A percentile compares a stretch with the other conserved stretches of the same genome.
phyloP scores from a whole-genome alignment of 441 rosid species.

The Euphorbia schlechtendalii region DNA sequence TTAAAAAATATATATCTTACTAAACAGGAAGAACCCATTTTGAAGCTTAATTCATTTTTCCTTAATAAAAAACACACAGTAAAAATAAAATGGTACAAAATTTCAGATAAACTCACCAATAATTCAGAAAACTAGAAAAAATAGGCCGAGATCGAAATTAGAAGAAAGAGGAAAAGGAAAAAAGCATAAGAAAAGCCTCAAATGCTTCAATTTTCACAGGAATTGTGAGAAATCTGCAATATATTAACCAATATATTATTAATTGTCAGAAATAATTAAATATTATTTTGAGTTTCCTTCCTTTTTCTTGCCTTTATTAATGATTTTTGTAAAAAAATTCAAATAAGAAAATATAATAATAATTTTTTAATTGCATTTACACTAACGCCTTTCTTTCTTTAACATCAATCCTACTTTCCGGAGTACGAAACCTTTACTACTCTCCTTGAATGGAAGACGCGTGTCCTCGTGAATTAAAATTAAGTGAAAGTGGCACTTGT shows the following conservation, averaged over 20 bases:
- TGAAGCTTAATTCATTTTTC: slow-evolving; percentile 9
- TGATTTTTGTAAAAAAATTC: not conserved
- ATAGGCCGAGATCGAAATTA: slow-evolving; percentile 16
- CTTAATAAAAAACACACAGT: slow-evolving; percentile 15
- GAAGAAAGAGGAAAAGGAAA: slow-evolving; percentile 17
- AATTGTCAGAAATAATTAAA: not conserved
- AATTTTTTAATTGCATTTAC: slow-evolving; percentile 11
- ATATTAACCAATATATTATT: slow-evolving; percentile 7
- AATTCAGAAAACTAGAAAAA: slow-evolving; percentile 22
- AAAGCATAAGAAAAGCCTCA: slow-evolving; percentile 10
- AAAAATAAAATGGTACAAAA: slow-evolving; percentile 15
- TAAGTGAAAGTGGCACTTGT: too few species aligned
- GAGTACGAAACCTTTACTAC: not conserved
- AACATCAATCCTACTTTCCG: not conserved
- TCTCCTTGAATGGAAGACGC: not conserved
- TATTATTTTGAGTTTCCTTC: not conserved
- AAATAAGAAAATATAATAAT: not conserved
- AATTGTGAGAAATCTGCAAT: slow-evolving; percentile 26
- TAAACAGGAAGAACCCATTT: slow-evolving; percentile 17
- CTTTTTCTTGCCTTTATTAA: too few species aligned
- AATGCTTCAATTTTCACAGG: slow-evolving; percentile 8
- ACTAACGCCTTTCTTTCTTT: not conserved
- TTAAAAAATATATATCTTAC: slow-evolving; percentile 8
- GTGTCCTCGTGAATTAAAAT: too few species aligned
- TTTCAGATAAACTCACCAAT: slow-evolving; percentile 41